Conservation (phyloP, 2,329 filamentous ascomycete species). For the Fusarium nanum region DNA sequence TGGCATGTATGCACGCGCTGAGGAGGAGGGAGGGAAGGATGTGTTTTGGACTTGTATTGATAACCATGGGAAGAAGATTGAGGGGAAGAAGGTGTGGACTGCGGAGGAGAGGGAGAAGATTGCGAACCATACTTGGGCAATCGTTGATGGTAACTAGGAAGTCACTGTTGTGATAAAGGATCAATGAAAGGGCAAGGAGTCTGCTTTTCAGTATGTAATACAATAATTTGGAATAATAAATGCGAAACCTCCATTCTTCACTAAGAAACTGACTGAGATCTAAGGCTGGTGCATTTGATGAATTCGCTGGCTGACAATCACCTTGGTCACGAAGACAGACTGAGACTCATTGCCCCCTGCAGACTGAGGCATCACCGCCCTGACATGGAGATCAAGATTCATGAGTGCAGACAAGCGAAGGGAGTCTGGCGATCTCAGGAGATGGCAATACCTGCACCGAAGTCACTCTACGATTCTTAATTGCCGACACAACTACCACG, state of each 20-base stretch:
- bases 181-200: background rate
- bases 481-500: background rate
- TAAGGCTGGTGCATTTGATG: too few relatives aligned
- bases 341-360: too few relatives aligned
- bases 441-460: too few relatives aligned
- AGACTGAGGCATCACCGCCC: too few relatives aligned
- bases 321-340: too few relatives aligned
- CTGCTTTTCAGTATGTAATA: background rate
- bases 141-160: constrained; percentile 38
- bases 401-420: too few relatives aligned
- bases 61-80: constrained; percentile 44
- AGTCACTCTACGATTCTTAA: background rate
- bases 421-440: too few relatives aligned
- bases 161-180: too few relatives aligned
- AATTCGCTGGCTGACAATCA: too few relatives aligned
- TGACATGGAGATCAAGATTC: too few relatives aligned
- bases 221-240: background rate
- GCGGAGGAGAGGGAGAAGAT: constrained; percentile 47
- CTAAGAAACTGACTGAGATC: too few relatives aligned
- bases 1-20: background rate
- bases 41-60: constrained; percentile 44
- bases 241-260: too few relatives aligned
- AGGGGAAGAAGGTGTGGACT: constrained; percentile 47
- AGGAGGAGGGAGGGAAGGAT: constrained; percentile 24
- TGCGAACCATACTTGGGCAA: constrained; percentile 49